Evolutionary conservation across 768 basidiomycete species (phyloP), one percentile per base, ranked within the genome.

Genomic region (Mycena floridula): DNA sequence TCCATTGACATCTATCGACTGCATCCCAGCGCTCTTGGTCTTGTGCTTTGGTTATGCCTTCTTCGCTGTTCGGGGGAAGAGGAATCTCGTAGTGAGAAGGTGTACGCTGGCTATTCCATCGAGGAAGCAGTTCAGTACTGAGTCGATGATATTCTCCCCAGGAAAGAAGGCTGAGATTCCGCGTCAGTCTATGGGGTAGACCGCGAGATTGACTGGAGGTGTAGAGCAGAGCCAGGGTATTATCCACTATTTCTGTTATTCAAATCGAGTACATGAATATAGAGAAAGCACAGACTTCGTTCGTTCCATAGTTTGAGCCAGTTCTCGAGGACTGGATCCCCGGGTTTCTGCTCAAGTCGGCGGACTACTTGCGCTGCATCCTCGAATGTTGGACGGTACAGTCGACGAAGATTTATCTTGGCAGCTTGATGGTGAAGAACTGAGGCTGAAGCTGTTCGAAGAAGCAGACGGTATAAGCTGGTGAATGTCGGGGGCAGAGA

Each of bases 121-220:
- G 49, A 45, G 52, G 44, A 51, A 60, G 25, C 40, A 54, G 45
- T 23, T 44, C 20, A 32, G 54, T 25, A 50, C 43, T 60, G 51
- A 71, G 36, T 24, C 54, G 59, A 28, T 50, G 44, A 50, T 60
- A 69, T 60, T 69, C 60, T 27, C 53, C 51, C 43, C 55, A 65
- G 24, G 66, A 51, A 40, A 77, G 50, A 18, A 67, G 56, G 8
- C 61, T 60, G 11, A 84, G 60, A 52, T 86, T 85, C 15, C 72
- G 72, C 5, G 81, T 79, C 5, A 79, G 52, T 45, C 63, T 64
- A 55, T 85, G 81, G 9, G 84, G 59, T 12, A 84, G 61, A 12
- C 86, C 86, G 22, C 82, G 75, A 25, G 77, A 73, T 46, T 68
- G 66, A 3, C 76, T 73, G n/a, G 86, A 81, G 22, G 69, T 76